Percentiles rank a stretch among this genome's conserved stretches.
Evolutionary conservation across 1,284 basidiomycete species (phyloP).

Genomic region (Naganishia cerealis): DNA sequence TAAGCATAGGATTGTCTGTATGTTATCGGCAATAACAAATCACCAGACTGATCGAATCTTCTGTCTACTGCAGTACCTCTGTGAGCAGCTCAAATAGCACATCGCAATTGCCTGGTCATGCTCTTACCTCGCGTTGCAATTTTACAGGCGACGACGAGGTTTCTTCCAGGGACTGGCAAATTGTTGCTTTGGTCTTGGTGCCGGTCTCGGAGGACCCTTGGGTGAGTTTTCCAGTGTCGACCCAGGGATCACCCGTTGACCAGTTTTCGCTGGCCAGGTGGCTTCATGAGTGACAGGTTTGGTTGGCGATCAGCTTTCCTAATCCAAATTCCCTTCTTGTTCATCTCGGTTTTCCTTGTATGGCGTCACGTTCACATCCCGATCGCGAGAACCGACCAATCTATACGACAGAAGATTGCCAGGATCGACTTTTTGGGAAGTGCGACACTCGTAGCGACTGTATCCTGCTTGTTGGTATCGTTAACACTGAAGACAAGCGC

Average conservation of each 20-base stretch:
- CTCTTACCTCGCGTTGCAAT: conserved; percentile 1
- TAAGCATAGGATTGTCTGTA: not conserved
- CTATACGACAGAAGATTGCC: conserved; percentile 63
- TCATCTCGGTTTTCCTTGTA: conserved; percentile 68
- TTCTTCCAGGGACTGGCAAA: conserved; percentile 74
- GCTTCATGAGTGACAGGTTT: conserved; percentile 22
- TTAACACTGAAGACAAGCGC: conserved; percentile 70
- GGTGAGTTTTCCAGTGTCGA: conserved; percentile 59
- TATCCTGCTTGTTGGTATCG: conserved; percentile 72
- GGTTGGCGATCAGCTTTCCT: conserved; percentile 40
- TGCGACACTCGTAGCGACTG: conserved; percentile 69
- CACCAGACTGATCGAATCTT: not conserved
- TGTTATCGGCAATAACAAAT: not conserved
- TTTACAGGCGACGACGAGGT: conserved; percentile 71
- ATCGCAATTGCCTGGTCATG: conserved; percentile 8
- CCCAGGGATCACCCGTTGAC: not conserved
- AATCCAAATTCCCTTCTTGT: conserved; percentile 68
- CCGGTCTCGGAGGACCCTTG: conserved; percentile 82
- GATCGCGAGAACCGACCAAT: conserved; percentile 59
- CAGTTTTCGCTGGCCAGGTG: conserved; percentile 29
- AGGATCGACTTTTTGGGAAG: conserved; percentile 82
- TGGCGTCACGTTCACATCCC: conserved; percentile 64
- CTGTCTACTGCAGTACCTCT: conserved; percentile 61
- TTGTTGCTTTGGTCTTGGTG: conserved; percentile 45
- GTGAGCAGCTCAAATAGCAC: conserved; percentile 56